Conservation (phyloP, 352 stramenopile genomes). For the Aphanomyces cochlioides region DNA sequence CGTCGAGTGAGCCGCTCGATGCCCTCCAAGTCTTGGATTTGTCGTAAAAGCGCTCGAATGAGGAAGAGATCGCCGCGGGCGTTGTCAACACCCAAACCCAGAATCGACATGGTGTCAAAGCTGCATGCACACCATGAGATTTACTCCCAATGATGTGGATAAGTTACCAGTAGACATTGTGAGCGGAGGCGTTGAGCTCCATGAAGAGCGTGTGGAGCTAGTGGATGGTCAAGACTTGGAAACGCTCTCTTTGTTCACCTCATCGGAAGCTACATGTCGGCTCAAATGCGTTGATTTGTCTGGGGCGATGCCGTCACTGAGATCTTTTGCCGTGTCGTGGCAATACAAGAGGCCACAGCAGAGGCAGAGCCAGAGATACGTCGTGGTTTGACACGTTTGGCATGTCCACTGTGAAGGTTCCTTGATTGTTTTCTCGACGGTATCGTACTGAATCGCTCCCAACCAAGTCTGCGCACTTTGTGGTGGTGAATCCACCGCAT, state of each 20-base stretch:
- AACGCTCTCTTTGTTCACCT: too few species aligned
- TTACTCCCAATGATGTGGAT: background rate
- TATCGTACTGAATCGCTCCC: background rate
- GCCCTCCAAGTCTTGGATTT: background rate
- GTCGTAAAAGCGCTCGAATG: background rate
- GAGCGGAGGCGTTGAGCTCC: background rate
- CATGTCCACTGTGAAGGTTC: constrained; percentile 2
- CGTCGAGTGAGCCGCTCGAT: background rate
- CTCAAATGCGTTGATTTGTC: background rate
- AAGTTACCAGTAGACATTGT: background rate
- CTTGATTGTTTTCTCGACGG: constrained; percentile 1
- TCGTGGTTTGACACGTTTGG: background rate
- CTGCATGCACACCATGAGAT: background rate
- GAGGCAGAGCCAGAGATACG: constrained; percentile 7
- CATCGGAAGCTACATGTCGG: background rate
- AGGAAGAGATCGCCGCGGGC: background rate
- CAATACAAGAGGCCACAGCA: background rate
- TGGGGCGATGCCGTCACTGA: background rate
- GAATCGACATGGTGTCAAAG: background rate
- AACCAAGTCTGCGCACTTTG: background rate
- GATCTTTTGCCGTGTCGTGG: background rate
- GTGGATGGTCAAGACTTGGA: background rate
- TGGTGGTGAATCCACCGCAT: background rate
- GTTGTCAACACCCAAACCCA: background rate
- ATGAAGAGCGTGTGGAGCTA: constrained; percentile 4